phyloP scores from a whole-genome alignment of 129 eudicot species.

The Escallonia rubra region DNA sequence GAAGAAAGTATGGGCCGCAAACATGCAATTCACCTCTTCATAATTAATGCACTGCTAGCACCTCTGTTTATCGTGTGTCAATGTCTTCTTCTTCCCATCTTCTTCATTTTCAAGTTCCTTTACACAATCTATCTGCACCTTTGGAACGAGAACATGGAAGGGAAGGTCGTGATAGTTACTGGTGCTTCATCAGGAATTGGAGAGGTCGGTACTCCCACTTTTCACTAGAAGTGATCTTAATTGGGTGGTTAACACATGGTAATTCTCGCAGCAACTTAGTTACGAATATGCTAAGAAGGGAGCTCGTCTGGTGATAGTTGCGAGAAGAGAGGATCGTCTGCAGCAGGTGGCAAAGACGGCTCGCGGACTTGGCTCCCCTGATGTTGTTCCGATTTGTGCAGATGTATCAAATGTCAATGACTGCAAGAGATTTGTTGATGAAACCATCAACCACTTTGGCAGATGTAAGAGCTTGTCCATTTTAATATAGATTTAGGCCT shows the following conservation, averaged over 20 bases:
- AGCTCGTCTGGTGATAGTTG: constrained; percentile 25
- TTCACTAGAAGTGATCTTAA: neutral
- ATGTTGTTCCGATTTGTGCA: constrained; percentile 34
- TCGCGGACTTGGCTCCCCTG: constrained; percentile 39
- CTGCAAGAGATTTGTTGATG: constrained; percentile 30
- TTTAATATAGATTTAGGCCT: neutral
- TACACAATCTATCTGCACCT: constrained; percentile 7
- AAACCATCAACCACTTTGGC: constrained; percentile 28
- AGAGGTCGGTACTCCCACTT: constrained; percentile 17
- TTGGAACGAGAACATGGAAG: constrained; percentile 23
- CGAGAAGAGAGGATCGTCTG: constrained; percentile 34
- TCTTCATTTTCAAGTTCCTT: constrained; percentile 10
- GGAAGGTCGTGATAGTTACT: constrained; percentile 47
- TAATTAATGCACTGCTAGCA: neutral
- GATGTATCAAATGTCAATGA: constrained; percentile 38
- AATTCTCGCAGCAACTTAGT: constrained; percentile 27
- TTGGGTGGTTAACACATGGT: neutral
- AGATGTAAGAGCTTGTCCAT: constrained; percentile 14
- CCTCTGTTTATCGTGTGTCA: neutral
- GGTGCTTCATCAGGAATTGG: constrained; percentile 55
- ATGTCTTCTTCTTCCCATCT: constrained; percentile 13
- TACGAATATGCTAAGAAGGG: constrained; percentile 46
- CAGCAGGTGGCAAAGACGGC: constrained; percentile 38
- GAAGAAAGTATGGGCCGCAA: neutral
- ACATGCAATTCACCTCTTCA: neutral